These are phyloP conservation scores for Proliferodiscus dingleyae DNA, from an alignment of 2,329 filamentous ascomycete genomes.

Conservation along the genomic window DNA sequence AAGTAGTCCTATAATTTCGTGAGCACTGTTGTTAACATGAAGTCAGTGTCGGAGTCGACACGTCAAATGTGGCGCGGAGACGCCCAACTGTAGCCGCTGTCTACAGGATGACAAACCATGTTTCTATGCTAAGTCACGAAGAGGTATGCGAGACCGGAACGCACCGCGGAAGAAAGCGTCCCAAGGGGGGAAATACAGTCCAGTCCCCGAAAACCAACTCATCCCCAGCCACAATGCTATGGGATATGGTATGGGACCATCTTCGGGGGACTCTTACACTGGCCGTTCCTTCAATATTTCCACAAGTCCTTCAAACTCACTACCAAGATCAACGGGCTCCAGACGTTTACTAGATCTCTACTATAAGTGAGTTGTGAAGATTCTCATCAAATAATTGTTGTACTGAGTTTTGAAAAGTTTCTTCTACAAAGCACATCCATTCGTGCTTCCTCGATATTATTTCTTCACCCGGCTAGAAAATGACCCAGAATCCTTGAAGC, in stretches of 20 bases:
- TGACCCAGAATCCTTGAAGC: constrained; percentile 31
- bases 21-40: constrained; percentile 32
- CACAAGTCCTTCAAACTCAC: constrained; percentile 17
- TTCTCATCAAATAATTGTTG: constrained; percentile 5
- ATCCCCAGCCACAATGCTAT: not conserved
- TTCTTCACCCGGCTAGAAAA: constrained; percentile 30
- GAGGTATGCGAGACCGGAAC: constrained; percentile 35
- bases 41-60: constrained; percentile 34
- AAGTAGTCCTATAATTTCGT: constrained; percentile 34
- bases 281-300: constrained; percentile 14
- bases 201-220: constrained; percentile 1
- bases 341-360: constrained; percentile 23
- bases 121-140: constrained; percentile 43
- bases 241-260: constrained; percentile 1
- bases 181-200: constrained; percentile 8
- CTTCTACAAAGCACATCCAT: constrained; percentile 35
- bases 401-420: constrained; percentile 26
- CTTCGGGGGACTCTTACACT: constrained; percentile 12
- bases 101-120: constrained; percentile 39
- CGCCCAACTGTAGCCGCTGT: constrained; percentile 40
- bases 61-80: constrained; percentile 43
- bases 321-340: constrained; percentile 14
- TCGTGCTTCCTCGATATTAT: constrained; percentile 32
- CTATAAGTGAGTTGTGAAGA: constrained; percentile 22
- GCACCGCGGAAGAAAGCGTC: constrained; percentile 17